Evolutionary conservation across 2,329 filamentous ascomycete genomes (phyloP), one percentile per base, ranked within the genome.

Genomic region (Fusarium sp.): DNA sequence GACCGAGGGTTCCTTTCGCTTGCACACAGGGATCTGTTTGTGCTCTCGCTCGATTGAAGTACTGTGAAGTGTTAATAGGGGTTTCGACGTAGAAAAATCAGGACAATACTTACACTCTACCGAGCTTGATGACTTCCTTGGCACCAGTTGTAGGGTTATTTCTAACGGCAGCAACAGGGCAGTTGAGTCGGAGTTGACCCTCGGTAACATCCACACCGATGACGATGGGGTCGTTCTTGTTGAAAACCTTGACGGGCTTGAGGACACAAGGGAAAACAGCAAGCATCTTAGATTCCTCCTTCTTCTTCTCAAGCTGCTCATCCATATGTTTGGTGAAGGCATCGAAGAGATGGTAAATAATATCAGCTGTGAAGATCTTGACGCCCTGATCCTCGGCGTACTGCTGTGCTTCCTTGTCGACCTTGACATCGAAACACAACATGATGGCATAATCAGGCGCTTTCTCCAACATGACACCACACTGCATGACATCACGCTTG

Each of bases 371-470:
- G 85, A 99, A 99, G 76, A 99, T 93, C 86, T 97, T 98, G 83
- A 99, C 93, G 54, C 94, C 94, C 68, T 97, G 90, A 61, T 98
- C 94, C 20, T 98, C 94, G 13, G 96, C 96, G 76, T 98, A 97
- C 12, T 88, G 87, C 72, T 92, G 90, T 1, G 96, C 96, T 79
- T 99, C 96, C 82, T 97, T 98, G 83, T 99, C 96, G 18, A 99
- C 93, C 85, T 98, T 98, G 83, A 99, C 96, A 80, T 99, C 97
- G 87, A 99, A 99, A 81, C 96, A 98, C 53, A 99, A 90, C 96
- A 99, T 99, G 79, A 98, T 93, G n/a, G 96, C 96, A 75, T 91
- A 97, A 79, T 99, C 94, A 72, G 94, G 94, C 18, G 91, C 88
- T 84, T 98, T 98, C 82, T 99, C 96, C 77, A 98, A 81, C 96